Evolutionary conservation across 1,284 basidiomycete species (phyloP), one percentile per base, ranked within the genome.

Genomic region (Cutaneotrichosporon sp.): DNA sequence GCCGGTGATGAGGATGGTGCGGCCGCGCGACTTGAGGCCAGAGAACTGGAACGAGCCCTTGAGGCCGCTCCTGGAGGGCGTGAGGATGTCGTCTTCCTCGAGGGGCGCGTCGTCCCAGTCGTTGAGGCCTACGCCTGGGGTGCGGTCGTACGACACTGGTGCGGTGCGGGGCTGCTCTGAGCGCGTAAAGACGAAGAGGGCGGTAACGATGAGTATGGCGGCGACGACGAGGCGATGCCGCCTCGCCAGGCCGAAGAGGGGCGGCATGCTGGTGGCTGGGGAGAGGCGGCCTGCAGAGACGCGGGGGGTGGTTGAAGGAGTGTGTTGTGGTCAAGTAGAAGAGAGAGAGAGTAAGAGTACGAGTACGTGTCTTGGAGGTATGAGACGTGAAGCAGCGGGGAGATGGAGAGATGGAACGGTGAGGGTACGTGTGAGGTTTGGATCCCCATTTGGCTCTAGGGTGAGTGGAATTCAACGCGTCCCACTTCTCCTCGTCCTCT

Each of bases 1-100:
- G 14, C 76, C 78, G 6, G 75, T 77, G 55, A 79, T 60, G 18
- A 79, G 60, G 6, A 79, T 36, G 50, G 50, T 38, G 54, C 66
- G 34, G 56, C 36, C 46, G 42, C 65, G 24, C 29, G 82, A 83
- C 38, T 87, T 83, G 1, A 82, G 27, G 54, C 53, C 34, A 54
- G 38, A n/a, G 2, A 34, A 33, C 25, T 38, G 16, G 42, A 55
- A 24, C 58, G 45, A 56, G 42, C 59, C 53, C n/a, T 45, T 25
- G 13, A 59, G 18, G 20, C 42, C 27, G 38, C 5, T 29, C 22
- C 25, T 54, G 33, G 25, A 29, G 11, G 64, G 54, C 16, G 22
- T 18, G 31, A 31, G 34, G n/a, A 65, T 25, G 46, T 59, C 36
- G 27, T 65, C 64, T 24, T 58, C 42, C 3, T 58, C 50, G 4